Evolutionary conservation across 2,329 filamentous ascomycete genomes (phyloP).

Genomic region (Endothia cerciana): DNA sequence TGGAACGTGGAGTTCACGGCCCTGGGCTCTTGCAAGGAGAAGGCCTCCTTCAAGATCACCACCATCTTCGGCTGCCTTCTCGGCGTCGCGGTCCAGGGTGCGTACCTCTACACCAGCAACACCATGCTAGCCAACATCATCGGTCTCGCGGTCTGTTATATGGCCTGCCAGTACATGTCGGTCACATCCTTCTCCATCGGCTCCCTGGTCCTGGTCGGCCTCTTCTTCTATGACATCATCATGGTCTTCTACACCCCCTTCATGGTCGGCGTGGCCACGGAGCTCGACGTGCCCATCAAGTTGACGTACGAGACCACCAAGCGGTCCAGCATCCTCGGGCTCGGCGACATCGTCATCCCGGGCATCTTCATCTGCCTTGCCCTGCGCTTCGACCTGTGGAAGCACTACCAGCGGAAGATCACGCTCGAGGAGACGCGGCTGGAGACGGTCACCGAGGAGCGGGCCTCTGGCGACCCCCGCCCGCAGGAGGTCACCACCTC

Average conservation of each 20-base stretch:
- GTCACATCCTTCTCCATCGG: conserved; percentile 87
- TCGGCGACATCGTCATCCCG: conserved; percentile 93
- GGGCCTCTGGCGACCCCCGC: conserved; percentile 34
- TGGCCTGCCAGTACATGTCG: conserved; percentile 79
- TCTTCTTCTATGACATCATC: conserved; percentile 95
- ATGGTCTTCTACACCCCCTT: conserved; percentile 89
- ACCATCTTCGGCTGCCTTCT: conserved; percentile 60
- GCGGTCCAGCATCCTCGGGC: conserved; percentile 76
- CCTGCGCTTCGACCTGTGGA: conserved; percentile 87
- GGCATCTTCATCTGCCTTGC: conserved; percentile 89
- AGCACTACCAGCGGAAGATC: conserved; percentile 75
- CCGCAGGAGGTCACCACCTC: conserved; percentile 43
- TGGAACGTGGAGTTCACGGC: conserved; percentile 57
- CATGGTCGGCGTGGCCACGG: conserved; percentile 87
- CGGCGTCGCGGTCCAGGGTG: conserved; percentile 57
- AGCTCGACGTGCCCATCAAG: conserved; percentile 90
- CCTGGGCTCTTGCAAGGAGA: conserved; percentile 53
- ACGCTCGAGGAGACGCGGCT: conserved; percentile 48
- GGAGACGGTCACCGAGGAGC: conserved; percentile 34
- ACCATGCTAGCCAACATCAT: conserved; percentile 77
- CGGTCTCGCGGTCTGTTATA: conserved; percentile 86
- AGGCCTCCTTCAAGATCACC: conserved; percentile 58
- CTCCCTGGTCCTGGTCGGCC: conserved; percentile 72
- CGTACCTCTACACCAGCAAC: conserved; percentile 69
- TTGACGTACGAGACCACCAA: conserved; percentile 73